Conservation (phyloP, 495 filamentous ascomycete species). For the Podospora didyma region DNA sequence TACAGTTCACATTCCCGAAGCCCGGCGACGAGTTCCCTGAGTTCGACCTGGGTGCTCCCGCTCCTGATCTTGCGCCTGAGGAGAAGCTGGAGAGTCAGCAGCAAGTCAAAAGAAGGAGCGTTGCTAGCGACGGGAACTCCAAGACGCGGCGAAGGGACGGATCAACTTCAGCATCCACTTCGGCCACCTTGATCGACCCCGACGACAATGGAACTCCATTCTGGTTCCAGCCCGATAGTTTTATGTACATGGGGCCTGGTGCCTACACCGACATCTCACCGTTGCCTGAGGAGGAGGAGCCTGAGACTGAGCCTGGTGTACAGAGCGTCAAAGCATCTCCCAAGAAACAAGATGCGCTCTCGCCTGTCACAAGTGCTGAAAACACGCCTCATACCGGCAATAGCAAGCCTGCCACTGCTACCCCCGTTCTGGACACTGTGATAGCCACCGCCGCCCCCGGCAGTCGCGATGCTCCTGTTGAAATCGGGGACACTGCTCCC, state of each 20-base stretch:
- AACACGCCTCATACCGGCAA: constrained; percentile 16
- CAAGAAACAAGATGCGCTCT: constrained; percentile 6
- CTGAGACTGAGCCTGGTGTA: constrained; percentile 12
- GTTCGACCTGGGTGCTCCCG: constrained; percentile 32
- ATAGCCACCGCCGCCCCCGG: not conserved
- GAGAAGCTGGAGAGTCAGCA: constrained; percentile 34
- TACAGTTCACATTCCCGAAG: constrained; percentile 46
- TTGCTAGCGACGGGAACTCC: constrained; percentile 9
- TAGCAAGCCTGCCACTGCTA: constrained; percentile 15
- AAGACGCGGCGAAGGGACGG: constrained; percentile 1
- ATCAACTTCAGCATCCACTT: not conserved
- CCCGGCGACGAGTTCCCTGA: constrained; percentile 49
- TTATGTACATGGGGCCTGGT: constrained; percentile 40
- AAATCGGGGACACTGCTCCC: not conserved
- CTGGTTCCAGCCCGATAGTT: constrained; percentile 39
- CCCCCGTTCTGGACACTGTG: not conserved
- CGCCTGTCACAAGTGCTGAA: constrained; percentile 17
- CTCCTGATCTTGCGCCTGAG: constrained; percentile 32
- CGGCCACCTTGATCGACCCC: constrained; percentile 9
- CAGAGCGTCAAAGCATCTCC: not conserved
- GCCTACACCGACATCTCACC: constrained; percentile 34
- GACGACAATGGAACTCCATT: constrained; percentile 22
- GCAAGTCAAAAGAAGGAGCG: constrained; percentile 26
- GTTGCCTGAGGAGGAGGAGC: constrained; percentile 29
- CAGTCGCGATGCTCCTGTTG: not conserved